Conservation (phyloP, 768 basidiomycete genomes). For the Leucocoprinus birnbaumii region DNA sequence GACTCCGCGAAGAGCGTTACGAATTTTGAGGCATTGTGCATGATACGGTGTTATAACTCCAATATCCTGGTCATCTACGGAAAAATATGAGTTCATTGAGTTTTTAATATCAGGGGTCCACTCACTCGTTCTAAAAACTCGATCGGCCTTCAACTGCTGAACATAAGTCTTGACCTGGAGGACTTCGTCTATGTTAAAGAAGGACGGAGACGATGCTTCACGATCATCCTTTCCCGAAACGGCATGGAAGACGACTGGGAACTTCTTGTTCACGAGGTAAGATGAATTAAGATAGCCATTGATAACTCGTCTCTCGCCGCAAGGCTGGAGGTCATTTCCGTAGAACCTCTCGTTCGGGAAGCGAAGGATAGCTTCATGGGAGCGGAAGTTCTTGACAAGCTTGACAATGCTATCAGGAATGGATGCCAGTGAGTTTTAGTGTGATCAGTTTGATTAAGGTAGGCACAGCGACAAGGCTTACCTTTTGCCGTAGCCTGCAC, state of each 20-base stretch:
- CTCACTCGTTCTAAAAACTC: slow-evolving; percentile 40
- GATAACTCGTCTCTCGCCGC: slow-evolving; percentile 38
- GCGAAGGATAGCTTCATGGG: slow-evolving; percentile 54
- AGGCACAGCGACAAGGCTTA: slow-evolving; percentile 13
- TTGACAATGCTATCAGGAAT: slow-evolving; percentile 49
- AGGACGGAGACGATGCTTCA: slow-evolving; percentile 67
- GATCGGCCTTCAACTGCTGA: slow-evolving; percentile 29
- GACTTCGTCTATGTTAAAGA: slow-evolving; percentile 66
- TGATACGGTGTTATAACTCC: slow-evolving; percentile 64
- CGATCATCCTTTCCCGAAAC: slow-evolving; percentile 59
- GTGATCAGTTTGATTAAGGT: neutral
- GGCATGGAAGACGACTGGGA: slow-evolving; percentile 64
- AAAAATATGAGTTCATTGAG: neutral
- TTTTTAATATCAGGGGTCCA: neutral
- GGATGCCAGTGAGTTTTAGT: neutral
- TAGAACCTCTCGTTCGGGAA: slow-evolving; percentile 67
- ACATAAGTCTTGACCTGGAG: slow-evolving; percentile 52
- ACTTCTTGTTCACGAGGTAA: slow-evolving; percentile 40
- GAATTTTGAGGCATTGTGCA: slow-evolving; percentile 53
- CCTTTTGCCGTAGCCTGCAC: slow-evolving; percentile 26
- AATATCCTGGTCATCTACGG: slow-evolving; percentile 54
- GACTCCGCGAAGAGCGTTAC: slow-evolving; percentile 28
- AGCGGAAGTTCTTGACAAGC: slow-evolving; percentile 63
- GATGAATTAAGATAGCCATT: slow-evolving; percentile 35
- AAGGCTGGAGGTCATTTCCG: slow-evolving; percentile 44